Conservation (phyloP, 2,329 filamentous ascomycete genomes). For the Knufia fluminis region DNA sequence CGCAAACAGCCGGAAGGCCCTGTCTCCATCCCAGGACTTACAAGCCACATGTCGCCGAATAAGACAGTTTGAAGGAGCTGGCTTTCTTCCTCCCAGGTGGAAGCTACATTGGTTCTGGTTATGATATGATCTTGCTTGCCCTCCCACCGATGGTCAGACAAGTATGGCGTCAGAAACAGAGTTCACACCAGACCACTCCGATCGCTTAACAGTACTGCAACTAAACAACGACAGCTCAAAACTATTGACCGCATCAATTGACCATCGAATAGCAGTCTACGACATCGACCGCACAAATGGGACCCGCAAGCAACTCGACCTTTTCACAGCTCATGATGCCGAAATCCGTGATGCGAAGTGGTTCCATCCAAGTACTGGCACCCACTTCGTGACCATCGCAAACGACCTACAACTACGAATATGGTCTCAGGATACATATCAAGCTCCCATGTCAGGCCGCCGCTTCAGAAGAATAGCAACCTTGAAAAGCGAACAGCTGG, state of each 20-base stretch:
- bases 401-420: conserved; percentile 85
- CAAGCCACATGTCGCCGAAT: too few species aligned
- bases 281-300: conserved; percentile 67
- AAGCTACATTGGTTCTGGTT: too few species aligned
- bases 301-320: conserved; percentile 66
- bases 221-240: conserved; percentile 91
- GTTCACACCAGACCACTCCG: conserved; percentile 34
- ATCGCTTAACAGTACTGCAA: conserved; percentile 73
- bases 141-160: not conserved
- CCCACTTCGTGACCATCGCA: conserved; percentile 77
- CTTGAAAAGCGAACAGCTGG: conserved; percentile 54
- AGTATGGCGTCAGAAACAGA: not conserved
- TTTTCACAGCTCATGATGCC: conserved; percentile 80
- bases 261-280: conserved; percentile 89
- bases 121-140: too few species aligned
- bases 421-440: conserved; percentile 83
- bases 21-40: too few species aligned
- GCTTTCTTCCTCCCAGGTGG: too few species aligned
- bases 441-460: conserved; percentile 62
- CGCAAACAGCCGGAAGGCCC: too few species aligned
- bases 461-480: conserved; percentile 65
- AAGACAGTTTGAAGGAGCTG: too few species aligned
- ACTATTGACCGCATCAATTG: conserved; percentile 81
- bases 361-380: conserved; percentile 83
- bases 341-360: conserved; percentile 91